phyloP scores from a whole-genome alignment of 768 basidiomycete species.

The Arthromyces matolae region DNA sequence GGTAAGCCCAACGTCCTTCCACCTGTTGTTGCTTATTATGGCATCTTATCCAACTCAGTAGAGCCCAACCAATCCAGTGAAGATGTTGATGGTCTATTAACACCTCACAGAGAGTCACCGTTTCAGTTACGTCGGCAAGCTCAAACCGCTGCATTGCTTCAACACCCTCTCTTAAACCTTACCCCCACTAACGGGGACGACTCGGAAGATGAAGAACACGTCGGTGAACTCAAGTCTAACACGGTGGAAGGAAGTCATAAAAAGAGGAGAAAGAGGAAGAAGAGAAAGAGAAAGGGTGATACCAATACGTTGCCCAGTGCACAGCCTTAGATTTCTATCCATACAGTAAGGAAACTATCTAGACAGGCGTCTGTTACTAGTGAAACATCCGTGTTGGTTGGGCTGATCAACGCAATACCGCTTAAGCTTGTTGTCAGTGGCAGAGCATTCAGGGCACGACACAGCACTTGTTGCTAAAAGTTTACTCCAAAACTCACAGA shows the following conservation, averaged over 20 bases:
- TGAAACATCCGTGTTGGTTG: too few relatives aligned
- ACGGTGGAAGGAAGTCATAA: slow-evolving; percentile 30
- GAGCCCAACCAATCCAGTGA: too few relatives aligned
- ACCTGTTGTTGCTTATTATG: too few relatives aligned
- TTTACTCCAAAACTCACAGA: too few relatives aligned
- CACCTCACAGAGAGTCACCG: slow-evolving; percentile 1
- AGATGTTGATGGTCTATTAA: slow-evolving; percentile 16
- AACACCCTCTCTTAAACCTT: slow-evolving; percentile 53
- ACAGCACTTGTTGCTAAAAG: too few relatives aligned
- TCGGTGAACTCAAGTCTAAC: slow-evolving; percentile 11
- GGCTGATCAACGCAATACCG: too few relatives aligned
- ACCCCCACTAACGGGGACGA: slow-evolving; percentile 36
- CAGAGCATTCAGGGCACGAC: not conserved
- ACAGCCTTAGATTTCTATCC: too few relatives aligned
- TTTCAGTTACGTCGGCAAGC: slow-evolving; percentile 9
- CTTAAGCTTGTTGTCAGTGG: too few relatives aligned
- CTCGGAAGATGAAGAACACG: slow-evolving; percentile 29
- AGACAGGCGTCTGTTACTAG: too few relatives aligned
- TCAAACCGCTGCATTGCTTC: slow-evolving; percentile 24
- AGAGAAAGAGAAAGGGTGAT: slow-evolving; percentile 29
- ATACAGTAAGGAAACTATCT: too few relatives aligned
- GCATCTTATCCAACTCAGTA: too few relatives aligned
- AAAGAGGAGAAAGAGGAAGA: slow-evolving; percentile 54
- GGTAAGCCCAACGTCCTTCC: too few relatives aligned
- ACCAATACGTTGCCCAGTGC: slow-evolving; percentile 2